Conservation (phyloP, 768 basidiomycete genomes). For the Sistotremastrum niveocremeum region DNA sequence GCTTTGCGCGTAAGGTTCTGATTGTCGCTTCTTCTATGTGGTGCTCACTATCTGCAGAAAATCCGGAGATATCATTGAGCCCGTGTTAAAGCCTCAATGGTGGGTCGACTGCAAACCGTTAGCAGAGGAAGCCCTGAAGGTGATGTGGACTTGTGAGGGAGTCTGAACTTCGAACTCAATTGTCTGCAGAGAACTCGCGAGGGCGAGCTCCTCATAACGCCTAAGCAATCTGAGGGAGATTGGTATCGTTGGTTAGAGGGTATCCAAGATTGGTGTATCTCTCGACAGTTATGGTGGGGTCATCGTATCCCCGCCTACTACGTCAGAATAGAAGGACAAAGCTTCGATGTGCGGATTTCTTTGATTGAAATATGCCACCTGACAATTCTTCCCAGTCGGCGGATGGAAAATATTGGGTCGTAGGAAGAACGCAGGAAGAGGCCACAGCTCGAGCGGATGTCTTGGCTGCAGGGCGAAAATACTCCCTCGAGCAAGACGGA, state of each 20-base stretch:
- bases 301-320: conserved; percentile 94
- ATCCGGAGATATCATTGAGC: conserved; percentile 94
- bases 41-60: conserved; percentile 37
- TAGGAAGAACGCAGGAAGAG: conserved; percentile 66
- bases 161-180: not conserved
- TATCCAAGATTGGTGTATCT: conserved; percentile 99
- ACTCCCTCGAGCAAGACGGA: conserved; percentile 80
- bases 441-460: conserved; percentile 62
- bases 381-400: conserved; percentile 26
- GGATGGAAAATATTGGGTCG: conserved; percentile 82
- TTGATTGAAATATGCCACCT: not conserved
- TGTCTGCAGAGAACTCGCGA: conserved; percentile 61
- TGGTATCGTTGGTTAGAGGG: conserved; percentile 94
- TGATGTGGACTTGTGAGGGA: conserved; percentile 15
- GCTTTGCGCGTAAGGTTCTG: conserved; percentile 56
- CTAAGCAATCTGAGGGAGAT: conserved; percentile 79
- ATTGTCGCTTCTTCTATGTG: not conserved
- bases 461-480: conserved; percentile 52
- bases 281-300: conserved; percentile 99
- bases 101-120: conserved; percentile 92
- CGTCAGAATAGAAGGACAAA: conserved; percentile 66
- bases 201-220: conserved; percentile 74
- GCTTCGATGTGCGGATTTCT: conserved; percentile 40
- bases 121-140: conserved; percentile 82
- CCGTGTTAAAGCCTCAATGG: conserved; percentile 95